These are phyloP conservation scores for Endogone sp. DNA, from an alignment of 192 early-diverging fungal genomes.

Conservation along the genomic window DNA sequence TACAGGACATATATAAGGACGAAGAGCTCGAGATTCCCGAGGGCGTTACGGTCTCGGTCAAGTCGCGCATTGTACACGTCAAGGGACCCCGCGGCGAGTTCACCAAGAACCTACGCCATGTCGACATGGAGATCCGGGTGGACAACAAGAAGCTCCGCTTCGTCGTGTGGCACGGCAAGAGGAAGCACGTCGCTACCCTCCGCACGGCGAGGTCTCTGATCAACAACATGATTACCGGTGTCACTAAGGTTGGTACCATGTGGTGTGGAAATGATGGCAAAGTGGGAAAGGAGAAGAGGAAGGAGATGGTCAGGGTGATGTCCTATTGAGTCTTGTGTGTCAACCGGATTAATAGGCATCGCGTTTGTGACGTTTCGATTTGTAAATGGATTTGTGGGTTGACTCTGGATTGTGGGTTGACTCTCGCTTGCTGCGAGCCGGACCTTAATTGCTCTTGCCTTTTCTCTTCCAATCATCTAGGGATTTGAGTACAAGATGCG, in stretches of 20 bases:
- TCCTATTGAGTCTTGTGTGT: no score
- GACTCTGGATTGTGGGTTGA: no score
- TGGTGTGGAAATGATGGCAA: neutral
- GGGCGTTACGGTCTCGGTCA: conserved; percentile 79
- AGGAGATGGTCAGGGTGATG: neutral
- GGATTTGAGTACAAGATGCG: conserved; percentile 99
- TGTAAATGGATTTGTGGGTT: no score
- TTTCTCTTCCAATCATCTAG: no score
- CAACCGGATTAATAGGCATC: no score
- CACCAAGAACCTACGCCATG: conserved; percentile 88
- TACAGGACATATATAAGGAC: conserved; percentile 92
- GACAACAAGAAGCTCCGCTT: conserved; percentile 72
- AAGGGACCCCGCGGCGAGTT: conserved; percentile 90
- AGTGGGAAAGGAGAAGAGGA: neutral
- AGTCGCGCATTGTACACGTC: conserved; percentile 85
- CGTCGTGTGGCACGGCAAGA: conserved; percentile 90
- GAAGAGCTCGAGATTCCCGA: conserved; percentile 88
- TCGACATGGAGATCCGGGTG: conserved; percentile 87
- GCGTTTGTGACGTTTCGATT: no score
- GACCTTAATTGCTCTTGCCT: no score
- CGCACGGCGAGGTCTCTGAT: conserved; percentile 95
- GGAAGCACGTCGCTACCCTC: conserved; percentile 98
- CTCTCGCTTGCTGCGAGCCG: no score
- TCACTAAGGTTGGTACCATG: conserved; percentile 70
- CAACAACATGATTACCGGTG: conserved; percentile 96